Evolutionary conservation across 2,329 filamentous ascomycete genomes (phyloP).

Genomic region (Paecilomyces sp.): DNA sequence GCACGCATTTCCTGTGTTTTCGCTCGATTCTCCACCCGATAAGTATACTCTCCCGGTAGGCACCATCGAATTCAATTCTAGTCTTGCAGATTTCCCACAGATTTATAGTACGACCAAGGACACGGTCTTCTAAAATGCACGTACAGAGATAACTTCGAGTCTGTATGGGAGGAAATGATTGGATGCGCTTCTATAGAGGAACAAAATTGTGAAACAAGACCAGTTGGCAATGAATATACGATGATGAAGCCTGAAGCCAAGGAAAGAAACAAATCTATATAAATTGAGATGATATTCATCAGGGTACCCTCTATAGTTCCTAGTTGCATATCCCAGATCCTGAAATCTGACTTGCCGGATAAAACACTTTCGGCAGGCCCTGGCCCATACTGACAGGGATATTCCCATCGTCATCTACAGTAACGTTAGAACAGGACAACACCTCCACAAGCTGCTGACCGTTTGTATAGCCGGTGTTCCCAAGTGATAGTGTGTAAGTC

Average conservation of each 20-base stretch:
- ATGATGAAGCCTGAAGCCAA: too few species aligned
- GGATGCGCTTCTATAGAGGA: too few species aligned
- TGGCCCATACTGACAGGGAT: conserved; percentile 7
- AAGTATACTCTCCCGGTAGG: too few species aligned
- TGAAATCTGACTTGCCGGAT: conserved; percentile 6
- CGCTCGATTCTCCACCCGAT: too few species aligned
- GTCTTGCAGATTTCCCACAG: too few species aligned
- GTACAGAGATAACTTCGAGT: too few species aligned
- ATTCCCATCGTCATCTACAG: conserved; percentile 7
- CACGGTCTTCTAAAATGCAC: too few species aligned
- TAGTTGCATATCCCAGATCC: conserved; percentile 10
- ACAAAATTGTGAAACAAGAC: too few species aligned
- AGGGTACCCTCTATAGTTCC: background rate
- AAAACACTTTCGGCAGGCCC: conserved; percentile 13
- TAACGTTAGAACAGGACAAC: conserved; percentile 21
- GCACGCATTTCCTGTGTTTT: too few species aligned
- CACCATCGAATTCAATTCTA: too few species aligned
- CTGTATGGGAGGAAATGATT: too few species aligned
- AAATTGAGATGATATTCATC: background rate
- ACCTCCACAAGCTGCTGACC: conserved; percentile 27
- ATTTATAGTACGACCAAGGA: too few species aligned
- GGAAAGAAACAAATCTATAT: background rate
- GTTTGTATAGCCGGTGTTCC: conserved; percentile 31
- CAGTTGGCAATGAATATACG: background rate
- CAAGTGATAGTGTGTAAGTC: conserved; percentile 15